Base-by-base conservation (phyloP, 176 grass and related monocot genomes). In the Lolium rigidum region DNA sequence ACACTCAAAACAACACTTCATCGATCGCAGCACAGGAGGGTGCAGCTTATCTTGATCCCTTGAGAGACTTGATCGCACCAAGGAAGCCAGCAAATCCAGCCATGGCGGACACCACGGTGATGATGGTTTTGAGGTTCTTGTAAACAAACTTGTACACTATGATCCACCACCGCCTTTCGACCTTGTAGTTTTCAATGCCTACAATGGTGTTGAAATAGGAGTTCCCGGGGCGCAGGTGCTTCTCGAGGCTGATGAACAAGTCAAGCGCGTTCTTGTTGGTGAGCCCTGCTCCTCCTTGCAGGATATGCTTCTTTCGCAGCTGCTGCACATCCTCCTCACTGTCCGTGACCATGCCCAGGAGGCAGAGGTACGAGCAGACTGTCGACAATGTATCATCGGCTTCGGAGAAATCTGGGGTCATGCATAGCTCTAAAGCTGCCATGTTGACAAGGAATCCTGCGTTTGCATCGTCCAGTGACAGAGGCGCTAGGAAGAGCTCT, bases 291-390 rank as follows among this genome's bases (percentile, higher is more conserved):
- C 71, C 71, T 51, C 71, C 71, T 25, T 74, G 44, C 46, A 74
- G 24, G 71, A 74, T 74, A 2, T 26, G 21, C 21, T 74, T 49
- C 71, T 74, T 74, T 14, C 71, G 46, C 13, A 74, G 71, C 71
- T 50, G 12, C 71, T 74, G 46, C 22, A 74, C 71, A 4, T 74
- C 71, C 7, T 51, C 7, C 22, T 74, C 71, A 3, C 13, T 74
- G 71, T 74, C 71, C 13, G 71, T 74, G 6, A 74, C 71, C 71
- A 74, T 74, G 71, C 71, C 71, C 46, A 74, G 71, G 13, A 74
- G 71, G 22, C 71, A 74, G 21, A 74, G 71, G 71, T 74, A 74
- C 13, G 71, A 74, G 71, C 13, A 74, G 0, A 74, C 71, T 0
- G 71, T 48, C 5, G 71, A 74, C 2, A 9, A 4, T 16, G 38